These are phyloP conservation scores for Phytophthora idaei DNA, from an alignment of 352 stramenopile genomes.

Conservation along the genomic window DNA sequence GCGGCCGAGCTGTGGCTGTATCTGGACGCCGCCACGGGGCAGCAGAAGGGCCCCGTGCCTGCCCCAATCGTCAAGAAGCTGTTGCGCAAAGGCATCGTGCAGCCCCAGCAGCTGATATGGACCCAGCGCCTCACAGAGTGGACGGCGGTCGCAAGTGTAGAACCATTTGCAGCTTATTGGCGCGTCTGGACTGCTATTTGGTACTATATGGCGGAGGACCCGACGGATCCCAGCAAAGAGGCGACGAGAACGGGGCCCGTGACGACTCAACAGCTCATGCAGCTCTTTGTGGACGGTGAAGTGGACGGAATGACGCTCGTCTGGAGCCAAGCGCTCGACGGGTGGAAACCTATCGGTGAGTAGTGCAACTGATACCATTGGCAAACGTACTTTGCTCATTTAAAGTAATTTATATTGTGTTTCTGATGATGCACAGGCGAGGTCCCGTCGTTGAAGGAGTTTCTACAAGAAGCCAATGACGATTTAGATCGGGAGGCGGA, in stretches of 20 bases:
- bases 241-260: slow-evolving; percentile 43
- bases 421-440: slow-evolving; percentile 38
- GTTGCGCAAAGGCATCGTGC: slow-evolving; percentile 63
- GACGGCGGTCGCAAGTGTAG: slow-evolving; percentile 45
- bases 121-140: slow-evolving; percentile 67
- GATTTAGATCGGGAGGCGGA: slow-evolving; percentile 62
- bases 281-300: slow-evolving; percentile 66
- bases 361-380: slow-evolving; percentile 5
- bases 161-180: slow-evolving; percentile 63
- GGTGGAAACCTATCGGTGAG: slow-evolving; percentile 66
- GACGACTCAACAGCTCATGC: slow-evolving; percentile 58
- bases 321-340: slow-evolving; percentile 54
- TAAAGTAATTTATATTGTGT: slow-evolving; percentile 1
- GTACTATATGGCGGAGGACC: slow-evolving; percentile 60
- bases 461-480: slow-evolving; percentile 71
- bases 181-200: slow-evolving; percentile 59
- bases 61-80: slow-evolving; percentile 69
- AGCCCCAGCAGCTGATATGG: slow-evolving; percentile 74
- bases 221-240: slow-evolving; percentile 3
- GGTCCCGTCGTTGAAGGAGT: slow-evolving; percentile 65
- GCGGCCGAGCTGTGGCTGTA: slow-evolving; percentile 73
- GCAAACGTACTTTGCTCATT: background rate
- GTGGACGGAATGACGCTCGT: slow-evolving; percentile 79
- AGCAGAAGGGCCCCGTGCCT: slow-evolving; percentile 74
- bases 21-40: slow-evolving; percentile 57